Evolutionary conservation across 108 stramenopile genomes (phyloP).

Genomic region (Pinguiococcus pyrenoidosus): DNA sequence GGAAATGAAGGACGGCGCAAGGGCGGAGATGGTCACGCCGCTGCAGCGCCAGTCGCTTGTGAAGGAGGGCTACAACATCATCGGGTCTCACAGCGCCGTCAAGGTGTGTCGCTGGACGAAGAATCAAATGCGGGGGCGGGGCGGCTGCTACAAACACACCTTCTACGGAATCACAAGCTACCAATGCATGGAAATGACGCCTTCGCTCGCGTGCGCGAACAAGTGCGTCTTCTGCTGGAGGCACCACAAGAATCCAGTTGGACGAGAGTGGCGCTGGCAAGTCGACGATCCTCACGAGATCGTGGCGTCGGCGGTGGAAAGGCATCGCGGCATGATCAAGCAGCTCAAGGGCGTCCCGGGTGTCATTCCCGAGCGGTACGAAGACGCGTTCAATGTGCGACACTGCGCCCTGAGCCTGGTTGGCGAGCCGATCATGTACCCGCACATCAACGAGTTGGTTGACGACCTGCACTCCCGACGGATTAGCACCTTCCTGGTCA

Average conservation of each 20-base stretch:
- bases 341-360: constrained; percentile 84
- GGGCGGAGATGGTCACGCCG: constrained; percentile 76
- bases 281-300: constrained; percentile 56
- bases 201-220: constrained; percentile 83
- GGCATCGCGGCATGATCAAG: constrained; percentile 77
- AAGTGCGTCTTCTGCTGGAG: constrained; percentile 98
- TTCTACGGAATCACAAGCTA: constrained; percentile 88
- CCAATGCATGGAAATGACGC: constrained; percentile 95
- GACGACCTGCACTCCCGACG: constrained; percentile 63
- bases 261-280: constrained; percentile 86
- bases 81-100: constrained; percentile 87
- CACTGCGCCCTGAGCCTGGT: constrained; percentile 69
- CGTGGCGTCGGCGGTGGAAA: constrained; percentile 66
- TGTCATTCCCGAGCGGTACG: constrained; percentile 72
- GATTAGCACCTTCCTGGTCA: constrained; percentile 86
- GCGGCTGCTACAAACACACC: constrained; percentile 93
- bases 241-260: constrained; percentile 95
- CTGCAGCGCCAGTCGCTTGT: constrained; percentile 69
- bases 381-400: constrained; percentile 69
- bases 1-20: constrained; percentile 14
- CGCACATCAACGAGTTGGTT: constrained; percentile 73
- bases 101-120: constrained; percentile 97
- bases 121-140: constrained; percentile 81
- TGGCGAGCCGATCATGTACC: constrained; percentile 85
- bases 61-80: constrained; percentile 88